phyloP scores from a whole-genome alignment of 78 protist genomes.

The Dictyostelium purpureum region DNA sequence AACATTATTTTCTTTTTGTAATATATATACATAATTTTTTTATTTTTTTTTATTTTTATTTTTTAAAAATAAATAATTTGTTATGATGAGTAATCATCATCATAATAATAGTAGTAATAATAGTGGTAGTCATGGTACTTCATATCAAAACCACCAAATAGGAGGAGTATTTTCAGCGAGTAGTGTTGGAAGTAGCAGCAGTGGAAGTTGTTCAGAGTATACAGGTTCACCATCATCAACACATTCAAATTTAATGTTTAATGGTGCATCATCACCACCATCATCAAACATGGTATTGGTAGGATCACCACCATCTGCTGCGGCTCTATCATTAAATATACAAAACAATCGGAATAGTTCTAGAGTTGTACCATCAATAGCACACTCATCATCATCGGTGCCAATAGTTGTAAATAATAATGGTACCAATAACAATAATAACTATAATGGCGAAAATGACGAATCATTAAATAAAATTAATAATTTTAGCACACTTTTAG shows the following conservation, averaged over 20 bases:
- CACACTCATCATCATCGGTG: not conserved
- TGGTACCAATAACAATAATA: not conserved
- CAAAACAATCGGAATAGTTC: not conserved
- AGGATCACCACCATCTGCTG: not conserved
- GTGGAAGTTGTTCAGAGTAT: slow-evolving; percentile 25
- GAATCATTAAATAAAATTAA: not conserved
- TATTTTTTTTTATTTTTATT: no score
- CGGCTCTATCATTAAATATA: not conserved
- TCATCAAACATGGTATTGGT: not conserved
- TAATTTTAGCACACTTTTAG: slow-evolving; percentile 42
- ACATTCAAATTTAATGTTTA: not conserved
- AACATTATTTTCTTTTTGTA: no score
- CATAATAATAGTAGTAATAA: no score
- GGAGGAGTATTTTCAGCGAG: not conserved
- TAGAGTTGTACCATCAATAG: not conserved
- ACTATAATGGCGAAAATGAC: not conserved
- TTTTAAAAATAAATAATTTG: no score
- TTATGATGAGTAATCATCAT: no score
- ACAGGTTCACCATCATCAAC: not conserved
- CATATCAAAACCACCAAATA: not conserved
- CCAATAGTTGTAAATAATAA: not conserved
- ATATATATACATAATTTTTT: no score
- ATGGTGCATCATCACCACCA: not conserved
- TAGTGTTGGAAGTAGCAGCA: not conserved
- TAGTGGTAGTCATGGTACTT: no score